These are phyloP conservation scores for Syncephalastrum sp. DNA, from an alignment of 371 early-diverging fungal genomes.

Conservation along the genomic window DNA sequence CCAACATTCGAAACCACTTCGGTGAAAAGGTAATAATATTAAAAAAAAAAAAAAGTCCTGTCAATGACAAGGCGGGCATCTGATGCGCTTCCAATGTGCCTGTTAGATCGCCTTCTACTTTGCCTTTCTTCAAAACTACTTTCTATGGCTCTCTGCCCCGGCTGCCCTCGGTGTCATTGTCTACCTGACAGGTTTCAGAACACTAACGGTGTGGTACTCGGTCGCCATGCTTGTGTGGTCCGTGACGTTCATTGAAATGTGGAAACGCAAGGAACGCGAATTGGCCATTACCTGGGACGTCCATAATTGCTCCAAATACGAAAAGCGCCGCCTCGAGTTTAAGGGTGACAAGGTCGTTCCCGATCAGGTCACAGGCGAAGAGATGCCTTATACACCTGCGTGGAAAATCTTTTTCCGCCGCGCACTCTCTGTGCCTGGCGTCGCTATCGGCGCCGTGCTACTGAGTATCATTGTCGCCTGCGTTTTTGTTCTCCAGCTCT, in stretches of 20 bases:
- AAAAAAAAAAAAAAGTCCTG: not conserved
- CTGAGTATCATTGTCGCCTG: slow-evolving; percentile 64
- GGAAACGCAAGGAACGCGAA: slow-evolving; percentile 75
- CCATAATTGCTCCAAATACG: slow-evolving; percentile 61
- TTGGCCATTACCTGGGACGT: slow-evolving; percentile 80
- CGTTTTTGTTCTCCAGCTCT: slow-evolving; percentile 77
- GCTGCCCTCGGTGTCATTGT: slow-evolving; percentile 63
- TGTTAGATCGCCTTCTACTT: slow-evolving; percentile 79
- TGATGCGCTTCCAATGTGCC: not conserved
- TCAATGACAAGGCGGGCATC: not conserved
- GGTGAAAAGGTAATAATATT: slow-evolving; percentile 70
- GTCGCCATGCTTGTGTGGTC: slow-evolving; percentile 72
- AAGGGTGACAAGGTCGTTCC: slow-evolving; percentile 53
- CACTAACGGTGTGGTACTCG: slow-evolving; percentile 66
- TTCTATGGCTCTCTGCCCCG: slow-evolving; percentile 69
- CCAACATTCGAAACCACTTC: slow-evolving; percentile 72
- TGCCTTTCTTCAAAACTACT: slow-evolving; percentile 87
- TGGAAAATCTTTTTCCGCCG: slow-evolving; percentile 72
- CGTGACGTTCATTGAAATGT: slow-evolving; percentile 71
- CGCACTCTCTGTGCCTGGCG: slow-evolving; percentile 58
- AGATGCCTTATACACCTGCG: slow-evolving; percentile 63
- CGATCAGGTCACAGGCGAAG: slow-evolving; percentile 79
- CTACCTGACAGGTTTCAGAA: slow-evolving; percentile 47
- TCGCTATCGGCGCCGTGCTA: slow-evolving; percentile 58
- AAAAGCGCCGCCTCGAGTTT: slow-evolving; percentile 67